Evolutionary conservation across 2,329 filamentous ascomycete species (phyloP), one percentile per base, ranked within the genome.

Genomic region (Alternaria conjuncta): DNA sequence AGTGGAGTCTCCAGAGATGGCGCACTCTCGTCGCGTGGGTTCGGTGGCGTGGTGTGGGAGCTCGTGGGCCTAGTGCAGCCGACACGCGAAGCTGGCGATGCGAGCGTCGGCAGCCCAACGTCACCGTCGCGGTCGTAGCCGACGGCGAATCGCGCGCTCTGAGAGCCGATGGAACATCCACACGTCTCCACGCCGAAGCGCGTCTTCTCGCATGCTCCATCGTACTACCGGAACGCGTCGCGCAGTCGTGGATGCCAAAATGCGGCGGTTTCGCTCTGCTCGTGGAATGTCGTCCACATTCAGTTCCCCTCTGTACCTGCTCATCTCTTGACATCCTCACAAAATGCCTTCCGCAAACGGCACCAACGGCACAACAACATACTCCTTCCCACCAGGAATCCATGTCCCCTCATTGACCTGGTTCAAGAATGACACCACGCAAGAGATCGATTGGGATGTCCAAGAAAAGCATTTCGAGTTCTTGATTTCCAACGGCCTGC

Each of bases 341-440:
- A 69, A 50, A 32, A 77, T 77, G 75, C 72, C 74, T 67, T 78
- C 76, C 18, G 73, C 74, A 59, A 77, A 71, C 57, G 68, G 70
- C 63, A 71, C 69, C 50, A 68, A 65, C 64, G 71, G 75, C 18
- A 56, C 70, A 59, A 63, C 71, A 41, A 77, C 76, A 68, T 76
- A 74, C 61, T 71, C 81, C 6, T 84, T 81, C 66, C 84, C 85
- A 28, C 81, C 82, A 1, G 86, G 86, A 5, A 85, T 88, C 51
- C 86, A 88, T 65, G 86, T 85, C n/a, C 86, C 86, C 1, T 84
- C 81, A 20, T 73, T 88, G 69, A 88, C 86, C 4, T 88, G 83
- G 81, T 88, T 88, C 73, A 77, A 80, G 50, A 77, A 82, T 60
- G 81, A 84, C 61, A 69, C 74, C 26, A 76, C 69, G 5, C 86